phyloP scores from a whole-genome alignment of 345 rosid species.

The Passiflora organensis region DNA sequence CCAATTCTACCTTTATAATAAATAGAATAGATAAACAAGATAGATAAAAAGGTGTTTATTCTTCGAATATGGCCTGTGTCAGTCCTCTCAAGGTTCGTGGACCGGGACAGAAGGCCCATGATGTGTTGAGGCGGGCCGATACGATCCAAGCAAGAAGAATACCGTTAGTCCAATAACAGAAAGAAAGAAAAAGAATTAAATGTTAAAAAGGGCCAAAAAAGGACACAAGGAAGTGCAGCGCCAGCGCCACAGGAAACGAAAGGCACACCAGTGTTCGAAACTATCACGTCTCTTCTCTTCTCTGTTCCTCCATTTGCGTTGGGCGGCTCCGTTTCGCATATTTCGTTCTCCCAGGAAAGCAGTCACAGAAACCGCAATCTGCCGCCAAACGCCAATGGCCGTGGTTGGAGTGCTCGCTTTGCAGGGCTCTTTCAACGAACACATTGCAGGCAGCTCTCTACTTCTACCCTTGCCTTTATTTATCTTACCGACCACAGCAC shows the following conservation, averaged over 20 bases:
- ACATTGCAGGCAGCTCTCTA: slow-evolving; percentile 55
- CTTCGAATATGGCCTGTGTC: background rate
- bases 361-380: background rate
- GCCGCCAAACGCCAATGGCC: slow-evolving; percentile 45
- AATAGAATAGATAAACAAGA: too few relatives aligned
- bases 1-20: too few relatives aligned
- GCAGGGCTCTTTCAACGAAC: slow-evolving; percentile 98
- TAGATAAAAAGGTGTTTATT: background rate
- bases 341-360: too few relatives aligned
- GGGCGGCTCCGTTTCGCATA: too few relatives aligned
- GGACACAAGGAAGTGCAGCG: background rate
- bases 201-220: background rate
- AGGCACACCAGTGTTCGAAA: background rate
- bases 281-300: background rate
- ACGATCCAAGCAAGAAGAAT: too few relatives aligned
- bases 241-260: slow-evolving; percentile 10
- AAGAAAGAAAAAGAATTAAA: background rate
- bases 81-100: background rate
- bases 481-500: background rate
- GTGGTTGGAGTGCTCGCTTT: slow-evolving; percentile 94
- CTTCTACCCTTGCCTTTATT: background rate
- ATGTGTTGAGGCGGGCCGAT: too few relatives aligned
- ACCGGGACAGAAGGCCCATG: too few relatives aligned
- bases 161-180: background rate
- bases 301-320: background rate